Base-by-base conservation (phyloP, 1,284 basidiomycete species). In the Austroboletus olivaceoglutinosus region DNA sequence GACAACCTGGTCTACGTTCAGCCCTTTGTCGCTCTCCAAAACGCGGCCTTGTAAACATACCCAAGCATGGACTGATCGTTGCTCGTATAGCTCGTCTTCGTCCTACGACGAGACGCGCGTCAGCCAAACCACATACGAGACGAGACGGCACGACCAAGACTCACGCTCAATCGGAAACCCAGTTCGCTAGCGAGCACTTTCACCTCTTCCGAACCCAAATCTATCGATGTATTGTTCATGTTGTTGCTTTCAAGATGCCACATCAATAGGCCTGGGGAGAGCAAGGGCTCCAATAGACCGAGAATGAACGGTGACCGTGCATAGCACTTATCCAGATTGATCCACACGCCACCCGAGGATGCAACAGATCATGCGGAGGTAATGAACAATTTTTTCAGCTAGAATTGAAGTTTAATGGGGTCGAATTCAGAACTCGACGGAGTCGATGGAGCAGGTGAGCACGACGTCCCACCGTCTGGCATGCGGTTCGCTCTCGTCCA, bases 361-460 rank as follows among this genome's bases (percentile, higher is more conserved):
- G 5, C 75, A 74, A 66, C 93, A 84, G 43, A 97, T 89, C 47
- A 89, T 84, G 31, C 86, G 81, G 15, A 97, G 77, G 62, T 95
- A 97, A 58, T 89, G 89, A n/a, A 95, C 81, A 34, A 97, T 83
- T 63, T 95, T 94, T 61, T 93, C 89, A 1, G 93, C 91, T 90
- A 93, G 59, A 13, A 19, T 46, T 53, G 31, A 42, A 46, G 38
- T 13, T 2, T 22, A 38, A 29, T 27, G 10, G 19, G 21, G 10
- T 11, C 12, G 11, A n/a, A 27, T 22, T 33, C 15, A 30, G 7
- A 8, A 25, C 4, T 80, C 58, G 55, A 88, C 92, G 8, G 95
- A 98, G 65, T 99, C 96, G 57, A 99, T 89, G 73, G 98, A 99
- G 78, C 93, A 98, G 1, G 96, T 99, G 54, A 97, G 71, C 12